Percentiles rank a stretch among this genome's conserved stretches.
Conservation (phyloP, 129 eudicot genomes). For the Rutidosis leptorrhynchoides region DNA sequence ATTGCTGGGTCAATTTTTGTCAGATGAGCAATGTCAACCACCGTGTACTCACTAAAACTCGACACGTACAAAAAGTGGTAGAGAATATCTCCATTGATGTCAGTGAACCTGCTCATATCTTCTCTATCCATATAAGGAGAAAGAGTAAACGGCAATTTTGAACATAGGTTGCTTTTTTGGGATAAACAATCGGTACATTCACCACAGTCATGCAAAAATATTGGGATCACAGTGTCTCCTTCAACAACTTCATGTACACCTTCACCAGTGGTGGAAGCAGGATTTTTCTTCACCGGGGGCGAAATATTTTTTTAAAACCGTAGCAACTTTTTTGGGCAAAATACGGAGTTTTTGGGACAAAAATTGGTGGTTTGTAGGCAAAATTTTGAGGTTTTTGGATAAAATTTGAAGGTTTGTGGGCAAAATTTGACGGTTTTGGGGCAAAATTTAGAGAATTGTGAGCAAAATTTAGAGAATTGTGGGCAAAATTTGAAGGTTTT, state of each 20-base stretch:
- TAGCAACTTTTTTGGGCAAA: too few relatives aligned
- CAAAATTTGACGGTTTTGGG: too few relatives aligned
- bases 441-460: too few relatives aligned
- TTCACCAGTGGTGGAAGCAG: too few relatives aligned
- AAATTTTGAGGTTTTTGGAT: too few relatives aligned
- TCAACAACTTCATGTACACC: slow-evolving; percentile 58
- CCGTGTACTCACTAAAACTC: slow-evolving; percentile 85
- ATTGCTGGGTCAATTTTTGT: slow-evolving; percentile 58
- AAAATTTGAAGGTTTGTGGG: too few relatives aligned
- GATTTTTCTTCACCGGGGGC: too few relatives aligned
- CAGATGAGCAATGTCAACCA: slow-evolving; percentile 67
- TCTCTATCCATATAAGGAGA: slow-evolving; percentile 79
- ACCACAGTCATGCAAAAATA: slow-evolving; percentile 73
- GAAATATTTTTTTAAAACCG: too few relatives aligned
- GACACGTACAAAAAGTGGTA: slow-evolving; percentile 67
- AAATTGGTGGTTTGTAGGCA: too few relatives aligned
- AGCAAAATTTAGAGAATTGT: too few relatives aligned
- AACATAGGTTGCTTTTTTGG: slow-evolving; percentile 73
- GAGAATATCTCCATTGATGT: slow-evolving; percentile 72
- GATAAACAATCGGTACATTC: slow-evolving; percentile 80
- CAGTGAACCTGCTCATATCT: slow-evolving; percentile 79
- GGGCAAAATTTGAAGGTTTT: too few relatives aligned
- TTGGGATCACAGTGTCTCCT: slow-evolving; percentile 78
- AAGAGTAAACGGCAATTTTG: slow-evolving; percentile 56
- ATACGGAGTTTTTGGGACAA: too few relatives aligned